Evolutionary conservation across 371 early-diverging fungal genomes (phyloP).

Genomic region (Lichtheimia ornata): DNA sequence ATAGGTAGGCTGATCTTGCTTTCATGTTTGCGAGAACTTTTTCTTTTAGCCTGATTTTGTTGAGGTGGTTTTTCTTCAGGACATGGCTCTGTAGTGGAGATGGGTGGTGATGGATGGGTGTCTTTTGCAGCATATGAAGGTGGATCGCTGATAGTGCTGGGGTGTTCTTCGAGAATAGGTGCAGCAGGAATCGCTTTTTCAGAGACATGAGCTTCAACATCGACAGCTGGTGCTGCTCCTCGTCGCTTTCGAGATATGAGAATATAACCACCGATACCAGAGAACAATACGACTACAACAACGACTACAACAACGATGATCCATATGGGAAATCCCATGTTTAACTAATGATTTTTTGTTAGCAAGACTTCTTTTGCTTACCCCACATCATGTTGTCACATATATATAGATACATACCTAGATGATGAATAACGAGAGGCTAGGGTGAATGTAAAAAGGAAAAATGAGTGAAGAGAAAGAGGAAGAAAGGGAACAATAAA

Average conservation of each 20-base stretch:
- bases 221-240: background rate
- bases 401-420: no score
- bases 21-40: conserved; percentile 15
- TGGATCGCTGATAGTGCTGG: background rate
- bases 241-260: conserved; percentile 1
- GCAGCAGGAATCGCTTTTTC: background rate
- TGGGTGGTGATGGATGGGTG: no score
- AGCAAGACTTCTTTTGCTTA: no score
- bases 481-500: no score
- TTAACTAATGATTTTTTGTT: no score
- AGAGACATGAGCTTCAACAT: background rate
- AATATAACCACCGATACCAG: background rate
- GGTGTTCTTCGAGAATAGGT: background rate
- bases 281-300: conserved; percentile 2
- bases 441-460: no score
- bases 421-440: no score
- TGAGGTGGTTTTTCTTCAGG: no score
- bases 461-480: no score
- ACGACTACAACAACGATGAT: background rate
- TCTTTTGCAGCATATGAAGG: no score
- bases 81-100: no score
- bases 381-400: no score
- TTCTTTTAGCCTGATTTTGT: conserved; percentile 6
- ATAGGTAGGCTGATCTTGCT: conserved; percentile 19
- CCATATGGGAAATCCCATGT: conserved; percentile 2